A percentile compares a stretch with the other conserved stretches of the same genome.
phyloP scores from a whole-genome alignment of 2,329 filamentous ascomycete species.

The Fusarium udum region DNA sequence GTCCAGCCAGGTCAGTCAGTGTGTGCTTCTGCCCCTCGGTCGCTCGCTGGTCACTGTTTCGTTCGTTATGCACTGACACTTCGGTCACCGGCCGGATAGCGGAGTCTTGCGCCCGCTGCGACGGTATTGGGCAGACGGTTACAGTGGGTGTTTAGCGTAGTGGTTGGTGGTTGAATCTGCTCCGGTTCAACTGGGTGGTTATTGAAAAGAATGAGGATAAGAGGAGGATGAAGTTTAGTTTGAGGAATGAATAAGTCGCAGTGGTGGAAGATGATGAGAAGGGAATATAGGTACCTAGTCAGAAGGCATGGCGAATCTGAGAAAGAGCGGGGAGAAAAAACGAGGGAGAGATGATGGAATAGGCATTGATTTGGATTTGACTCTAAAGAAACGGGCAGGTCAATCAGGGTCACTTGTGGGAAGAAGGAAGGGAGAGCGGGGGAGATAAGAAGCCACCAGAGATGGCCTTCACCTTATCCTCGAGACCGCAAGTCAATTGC shows the following conservation, averaged over 20 bases:
- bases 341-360: neutral
- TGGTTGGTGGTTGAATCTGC: conserved; percentile 13
- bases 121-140: conserved; percentile 26
- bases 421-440: conserved; percentile 23
- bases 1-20: neutral
- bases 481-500: conserved; percentile 6
- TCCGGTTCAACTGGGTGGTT: neutral
- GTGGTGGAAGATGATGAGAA: neutral
- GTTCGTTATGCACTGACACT: conserved; percentile 25
- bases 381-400: conserved; percentile 10
- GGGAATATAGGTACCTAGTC: neutral
- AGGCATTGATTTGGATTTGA: conserved; percentile 4
- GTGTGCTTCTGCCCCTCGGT: neutral
- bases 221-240: neutral
- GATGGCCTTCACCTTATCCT: neutral
- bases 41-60: neutral
- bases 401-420: neutral
- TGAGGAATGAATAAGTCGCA: neutral
- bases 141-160: conserved; percentile 22
- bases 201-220: neutral
- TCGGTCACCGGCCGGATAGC: conserved; percentile 36
- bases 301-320: neutral
- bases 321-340: conserved; percentile 2
- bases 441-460: conserved; percentile 34
- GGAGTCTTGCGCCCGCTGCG: conserved; percentile 31